Evolutionary conservation across 768 basidiomycete genomes (phyloP), one percentile per base, ranked within the genome.

Genomic region (Boletus vermiculosoides): DNA sequence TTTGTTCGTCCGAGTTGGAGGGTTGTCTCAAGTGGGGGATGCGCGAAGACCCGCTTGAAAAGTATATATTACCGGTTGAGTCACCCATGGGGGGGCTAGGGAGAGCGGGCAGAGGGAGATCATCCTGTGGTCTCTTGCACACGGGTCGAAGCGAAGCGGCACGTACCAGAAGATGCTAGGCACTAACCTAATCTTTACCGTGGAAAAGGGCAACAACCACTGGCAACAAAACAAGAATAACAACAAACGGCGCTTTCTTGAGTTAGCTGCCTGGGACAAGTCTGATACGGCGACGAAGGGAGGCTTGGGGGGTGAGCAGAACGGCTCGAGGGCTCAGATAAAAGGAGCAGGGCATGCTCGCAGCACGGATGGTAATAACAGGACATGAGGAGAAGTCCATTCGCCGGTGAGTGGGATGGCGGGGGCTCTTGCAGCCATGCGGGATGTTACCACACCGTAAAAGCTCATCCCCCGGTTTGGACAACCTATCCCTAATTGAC

Each of bases 341-440:
- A 72, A 68, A 69, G 63, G 69, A 52, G 52, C 47, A 51, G 59
- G 12, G 52, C 60, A 65, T 60, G 61, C 53, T 57, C 70, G 61
- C 62, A 62, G 67, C 63, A 58, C 57, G 60, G 55, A 50, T 60
- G 52, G 62, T 56, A 60, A 59, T 66, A 45, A 50, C 45, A 46
- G 25, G 59, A 58, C 71, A 73, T 71, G 71, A 69, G 72, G 70
- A 61, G 9, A 47, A 33, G 61, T 56, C 45, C 60, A 31, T 59
- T 61, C 53, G 25, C 3, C 25, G 40, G 53, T 20, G 56, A 62
- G 57, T 64, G 50, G 55, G 55, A 63, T 52, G 41, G 60, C 56
- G 56, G 70, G 60, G 52, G 56, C 60, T 60, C 58, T 59, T 55
- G 59, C 39, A 54, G 47, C 34, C 63, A 59, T 61, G 66, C 59